Base-by-base conservation (phyloP, 1,284 basidiomycete genomes). In the Fomitopsis pinicola region DNA sequence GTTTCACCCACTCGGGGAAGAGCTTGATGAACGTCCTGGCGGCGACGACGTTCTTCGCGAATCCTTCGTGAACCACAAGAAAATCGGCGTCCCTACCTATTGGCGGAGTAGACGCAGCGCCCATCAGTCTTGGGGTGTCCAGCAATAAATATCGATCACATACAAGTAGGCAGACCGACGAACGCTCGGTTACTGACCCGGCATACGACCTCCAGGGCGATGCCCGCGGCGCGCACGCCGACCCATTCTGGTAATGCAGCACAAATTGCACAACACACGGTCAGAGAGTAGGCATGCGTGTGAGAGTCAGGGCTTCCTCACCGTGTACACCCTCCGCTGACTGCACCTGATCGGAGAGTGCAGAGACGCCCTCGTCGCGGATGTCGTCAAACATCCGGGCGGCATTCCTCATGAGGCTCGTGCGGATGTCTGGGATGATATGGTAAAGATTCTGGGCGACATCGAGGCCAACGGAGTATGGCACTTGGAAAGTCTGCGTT, bases 91-190 rank as follows among this genome's bases (percentile, higher is more conserved):
- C 48, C 33, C 77, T 71, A 63, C 81, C 81, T 82, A 46, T 44
- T 50, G 28, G 14, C 22, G 19, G 8, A 12, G 26, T 15, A 38
- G 52, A 15, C 4, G 22, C 22, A 22, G 22, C 22, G 2, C 2
- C 22, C 22, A 22, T 22, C 22, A 22, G 22, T 22, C 22, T 22
- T 22, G 22, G 22, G 22, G 22, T 22, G 22, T 22, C 22, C 22
- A 22, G 22, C 22, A 22, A 22, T 22, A 22, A 22, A 22, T 2
- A 22, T 22, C 78, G 75, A 64, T 40, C 55, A 71, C 71, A 61
- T 66, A 80, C 79, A 80, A 33, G 77, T 50, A 5, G 76, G 75
- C 7, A 72, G 56, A 8, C 80, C 80, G n/a, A 82, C 78, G 59
- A 82, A 81, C 36, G 76, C 62, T 36, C 80, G 77, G 60, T 76